Percentiles rank a stretch among this genome's conserved stretches.
Conservation (phyloP, 2,329 filamentous ascomycete genomes). For the Neophaeococcomyces aloes region DNA sequence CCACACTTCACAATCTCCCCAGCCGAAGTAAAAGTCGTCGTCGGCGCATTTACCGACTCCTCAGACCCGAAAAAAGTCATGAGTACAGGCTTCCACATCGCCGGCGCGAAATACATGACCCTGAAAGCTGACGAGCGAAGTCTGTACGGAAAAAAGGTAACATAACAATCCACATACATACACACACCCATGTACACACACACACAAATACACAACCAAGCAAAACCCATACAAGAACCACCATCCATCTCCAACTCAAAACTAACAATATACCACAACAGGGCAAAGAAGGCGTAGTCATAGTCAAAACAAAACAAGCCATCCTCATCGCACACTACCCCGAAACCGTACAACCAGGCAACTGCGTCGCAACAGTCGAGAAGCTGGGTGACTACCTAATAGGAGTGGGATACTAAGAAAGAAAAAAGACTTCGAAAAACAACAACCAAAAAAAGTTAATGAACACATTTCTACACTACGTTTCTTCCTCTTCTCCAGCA, state of each 20-base stretch:
- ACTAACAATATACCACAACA: constrained; percentile 27
- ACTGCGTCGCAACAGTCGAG: constrained; percentile 69
- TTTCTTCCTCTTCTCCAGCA: no score
- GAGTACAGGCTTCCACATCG: constrained; percentile 63
- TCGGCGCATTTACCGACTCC: constrained; percentile 42
- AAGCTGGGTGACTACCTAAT: constrained; percentile 79
- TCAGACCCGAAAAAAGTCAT: constrained; percentile 55
- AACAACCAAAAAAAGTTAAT: no score
- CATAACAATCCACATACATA: constrained; percentile 5
- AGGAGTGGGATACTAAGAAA: constrained; percentile 57
- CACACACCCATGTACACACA: no score
- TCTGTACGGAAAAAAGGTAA: constrained; percentile 80
- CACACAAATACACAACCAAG: no score
- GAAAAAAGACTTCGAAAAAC: no score
- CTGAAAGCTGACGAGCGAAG: constrained; percentile 65
- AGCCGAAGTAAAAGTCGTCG: constrained; percentile 46
- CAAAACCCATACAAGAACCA: not conserved
- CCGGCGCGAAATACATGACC: constrained; percentile 66
- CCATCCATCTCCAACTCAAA: not conserved
- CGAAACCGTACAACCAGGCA: constrained; percentile 61
- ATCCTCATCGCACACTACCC: constrained; percentile 81
- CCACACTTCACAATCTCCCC: constrained; percentile 58
- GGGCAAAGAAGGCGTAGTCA: constrained; percentile 70
- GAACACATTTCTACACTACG: not conserved
- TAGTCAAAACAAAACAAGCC: constrained; percentile 79